phyloP scores from a whole-genome alignment of 139 green algal species.

The Chlamydomonas schloesseri region DNA sequence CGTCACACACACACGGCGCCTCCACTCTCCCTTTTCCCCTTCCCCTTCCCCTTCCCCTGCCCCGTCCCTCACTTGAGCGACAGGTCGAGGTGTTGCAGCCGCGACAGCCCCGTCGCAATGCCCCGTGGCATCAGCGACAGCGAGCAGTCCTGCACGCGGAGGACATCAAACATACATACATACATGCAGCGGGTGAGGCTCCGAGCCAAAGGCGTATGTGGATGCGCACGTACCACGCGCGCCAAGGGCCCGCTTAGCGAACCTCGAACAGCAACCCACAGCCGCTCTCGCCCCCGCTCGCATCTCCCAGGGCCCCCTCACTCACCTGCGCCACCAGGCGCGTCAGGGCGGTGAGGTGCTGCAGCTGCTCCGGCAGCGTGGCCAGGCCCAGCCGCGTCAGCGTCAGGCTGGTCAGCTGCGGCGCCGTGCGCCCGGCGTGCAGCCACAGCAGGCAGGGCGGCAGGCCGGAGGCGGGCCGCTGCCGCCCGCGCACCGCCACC shows the following conservation, averaged over 20 bases:
- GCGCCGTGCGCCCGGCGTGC: constrained; percentile 19
- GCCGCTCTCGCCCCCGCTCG: too few relatives aligned
- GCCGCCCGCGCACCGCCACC: constrained; percentile 13
- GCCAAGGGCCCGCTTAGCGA: too few relatives aligned
- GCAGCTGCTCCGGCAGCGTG: constrained; percentile 25
- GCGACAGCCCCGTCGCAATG: neutral
- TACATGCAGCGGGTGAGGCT: too few relatives aligned
- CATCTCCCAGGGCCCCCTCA: too few relatives aligned
- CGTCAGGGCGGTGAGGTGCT: constrained; percentile 9
- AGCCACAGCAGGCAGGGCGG: constrained; percentile 29
- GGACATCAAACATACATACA: too few relatives aligned
- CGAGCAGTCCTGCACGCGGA: constrained; percentile 21
- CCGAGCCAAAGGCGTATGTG: too few relatives aligned
- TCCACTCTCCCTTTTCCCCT: too few relatives aligned
- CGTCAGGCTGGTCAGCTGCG: neutral
- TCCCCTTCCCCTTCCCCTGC: neutral
- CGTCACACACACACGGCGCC: too few relatives aligned
- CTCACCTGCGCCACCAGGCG: constrained; percentile 23
- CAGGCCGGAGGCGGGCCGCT: constrained; percentile 14
- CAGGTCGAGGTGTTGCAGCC: constrained; percentile 29
- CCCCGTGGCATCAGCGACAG: constrained; percentile 18
- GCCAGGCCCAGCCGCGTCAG: constrained; percentile 22
- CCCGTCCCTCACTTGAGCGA: constrained; percentile 2
- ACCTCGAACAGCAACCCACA: too few relatives aligned
- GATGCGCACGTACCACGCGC: too few relatives aligned